phyloP scores from a whole-genome alignment of 805 yeast species.

The Nematodospora valgi region DNA sequence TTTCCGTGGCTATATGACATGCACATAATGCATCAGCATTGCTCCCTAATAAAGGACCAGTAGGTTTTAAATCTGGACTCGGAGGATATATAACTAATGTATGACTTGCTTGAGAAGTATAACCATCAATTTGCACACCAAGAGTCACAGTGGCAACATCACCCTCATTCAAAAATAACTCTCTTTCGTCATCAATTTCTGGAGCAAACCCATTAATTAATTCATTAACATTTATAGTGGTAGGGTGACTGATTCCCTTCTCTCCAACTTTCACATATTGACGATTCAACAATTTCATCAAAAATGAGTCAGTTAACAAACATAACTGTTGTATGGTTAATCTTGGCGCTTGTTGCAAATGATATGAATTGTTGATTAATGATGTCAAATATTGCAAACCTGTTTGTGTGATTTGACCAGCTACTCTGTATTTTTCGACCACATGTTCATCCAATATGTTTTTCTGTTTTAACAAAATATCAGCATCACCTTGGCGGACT shows the following conservation, averaged over 20 bases:
- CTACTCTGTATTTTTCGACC: slow-evolving; percentile 79
- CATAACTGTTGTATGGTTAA: slow-evolving; percentile 70
- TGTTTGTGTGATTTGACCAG: slow-evolving; percentile 87
- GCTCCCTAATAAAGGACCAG: slow-evolving; percentile 78
- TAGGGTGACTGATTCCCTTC: slow-evolving; percentile 93
- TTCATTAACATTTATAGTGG: slow-evolving; percentile 80
- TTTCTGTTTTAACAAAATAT: slow-evolving; percentile 66
- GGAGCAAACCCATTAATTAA: slow-evolving; percentile 80
- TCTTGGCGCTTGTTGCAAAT: slow-evolving; percentile 41
- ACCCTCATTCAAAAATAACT: slow-evolving; percentile 56
- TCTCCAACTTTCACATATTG: slow-evolving; percentile 70
- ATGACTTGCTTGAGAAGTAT: slow-evolving; percentile 83
- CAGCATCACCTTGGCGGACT: slow-evolving; percentile 70
- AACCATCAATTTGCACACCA: slow-evolving; percentile 95
- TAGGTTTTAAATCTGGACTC: slow-evolving; percentile 43
- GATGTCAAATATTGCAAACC: slow-evolving; percentile 63
- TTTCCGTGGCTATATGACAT: slow-evolving; percentile 82
- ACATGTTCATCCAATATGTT: slow-evolving; percentile 61
- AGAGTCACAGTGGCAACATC: slow-evolving; percentile 81
- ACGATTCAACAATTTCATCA: slow-evolving; percentile 54
- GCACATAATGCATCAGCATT: slow-evolving; percentile 91
- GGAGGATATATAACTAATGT: slow-evolving; percentile 81
- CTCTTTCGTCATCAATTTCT: slow-evolving; percentile 60
- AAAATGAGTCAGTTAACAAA: slow-evolving; percentile 73
- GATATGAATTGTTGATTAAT: slow-evolving; percentile 73